Conservation (phyloP, 2,329 filamentous ascomycete genomes). For the Fusarium multiceps region DNA sequence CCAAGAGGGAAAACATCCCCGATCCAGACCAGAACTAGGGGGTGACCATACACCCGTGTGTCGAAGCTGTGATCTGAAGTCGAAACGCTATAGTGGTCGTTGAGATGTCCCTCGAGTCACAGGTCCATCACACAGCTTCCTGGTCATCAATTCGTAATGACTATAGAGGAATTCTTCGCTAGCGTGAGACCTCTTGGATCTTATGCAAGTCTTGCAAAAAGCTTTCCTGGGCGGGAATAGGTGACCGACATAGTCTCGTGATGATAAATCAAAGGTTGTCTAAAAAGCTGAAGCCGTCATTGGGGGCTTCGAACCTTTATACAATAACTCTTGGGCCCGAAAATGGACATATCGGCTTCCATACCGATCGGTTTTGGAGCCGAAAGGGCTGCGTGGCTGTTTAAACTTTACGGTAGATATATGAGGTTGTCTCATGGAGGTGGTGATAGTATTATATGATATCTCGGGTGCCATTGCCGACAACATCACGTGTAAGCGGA, state of each 20-base stretch:
- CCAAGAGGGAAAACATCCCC: background rate
- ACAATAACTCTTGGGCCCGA: background rate
- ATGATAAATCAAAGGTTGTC: background rate
- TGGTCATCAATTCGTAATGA: background rate
- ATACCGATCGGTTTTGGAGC: background rate
- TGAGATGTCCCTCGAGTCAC: background rate
- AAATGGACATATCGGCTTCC: background rate
- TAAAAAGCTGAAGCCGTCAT: background rate
- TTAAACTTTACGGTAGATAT: background rate
- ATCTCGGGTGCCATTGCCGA: background rate
- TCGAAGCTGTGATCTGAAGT: background rate
- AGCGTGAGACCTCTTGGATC: background rate
- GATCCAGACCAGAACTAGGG: background rate
- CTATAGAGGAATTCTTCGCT: background rate
- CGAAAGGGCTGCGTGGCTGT: background rate
- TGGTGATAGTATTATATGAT: background rate
- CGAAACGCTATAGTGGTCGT: background rate
- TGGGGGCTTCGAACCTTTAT: background rate
- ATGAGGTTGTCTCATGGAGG: background rate
- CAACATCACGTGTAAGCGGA: background rate
- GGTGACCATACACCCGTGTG: background rate
- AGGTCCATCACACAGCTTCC: background rate
- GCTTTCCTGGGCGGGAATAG: background rate
- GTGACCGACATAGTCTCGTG: background rate
- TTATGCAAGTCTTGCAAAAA: background rate